These are phyloP conservation scores for Brachypodium distachyon DNA, from an alignment of 202 grass and related monocot genomes.

Conservation along the genomic window DNA sequence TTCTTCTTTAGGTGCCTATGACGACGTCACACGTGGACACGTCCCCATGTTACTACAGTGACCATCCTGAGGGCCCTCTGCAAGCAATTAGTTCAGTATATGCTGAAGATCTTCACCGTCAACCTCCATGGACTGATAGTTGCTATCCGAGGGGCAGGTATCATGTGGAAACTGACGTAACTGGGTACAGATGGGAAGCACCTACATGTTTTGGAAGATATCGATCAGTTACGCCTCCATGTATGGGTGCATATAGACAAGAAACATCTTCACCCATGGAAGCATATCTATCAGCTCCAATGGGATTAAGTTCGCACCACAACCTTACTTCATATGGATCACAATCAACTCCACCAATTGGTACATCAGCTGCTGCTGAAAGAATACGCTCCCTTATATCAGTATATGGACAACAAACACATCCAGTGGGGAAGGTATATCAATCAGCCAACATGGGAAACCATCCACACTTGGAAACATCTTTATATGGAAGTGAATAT, in stretches of 20 bases:
- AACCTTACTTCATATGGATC: not conserved
- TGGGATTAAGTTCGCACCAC: slow-evolving; percentile 4
- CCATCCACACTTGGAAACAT: slow-evolving; percentile 5
- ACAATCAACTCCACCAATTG: not conserved
- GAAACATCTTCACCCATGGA: slow-evolving; percentile 22
- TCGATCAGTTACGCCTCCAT: slow-evolving; percentile 41
- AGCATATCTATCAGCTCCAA: slow-evolving; percentile 13
- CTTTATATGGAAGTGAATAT: slow-evolving; percentile 22
- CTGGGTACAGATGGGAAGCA: slow-evolving; percentile 14
- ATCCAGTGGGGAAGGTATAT: slow-evolving; percentile 1
- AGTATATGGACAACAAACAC: slow-evolving; percentile 26
- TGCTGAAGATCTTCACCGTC: slow-evolving; percentile 24
- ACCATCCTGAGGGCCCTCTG: slow-evolving; percentile 23
- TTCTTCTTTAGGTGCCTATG: slow-evolving; percentile 19
- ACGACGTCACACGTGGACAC: slow-evolving; percentile 25
- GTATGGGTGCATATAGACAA: slow-evolving; percentile 23
- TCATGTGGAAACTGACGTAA: slow-evolving; percentile 24
- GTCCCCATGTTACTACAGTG: slow-evolving; percentile 15
- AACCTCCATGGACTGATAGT: slow-evolving; percentile 29
- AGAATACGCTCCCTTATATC: slow-evolving; percentile 44
- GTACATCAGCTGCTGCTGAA: slow-evolving; percentile 1
- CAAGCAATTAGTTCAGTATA: slow-evolving; percentile 1
- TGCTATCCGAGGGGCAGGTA: slow-evolving; percentile 28
- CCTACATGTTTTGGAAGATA: slow-evolving; percentile 23
- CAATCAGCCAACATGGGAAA: slow-evolving; percentile 31